These are phyloP conservation scores for Stellera chamaejasme DNA, from an alignment of 345 rosid genomes.

Conservation along the genomic window DNA sequence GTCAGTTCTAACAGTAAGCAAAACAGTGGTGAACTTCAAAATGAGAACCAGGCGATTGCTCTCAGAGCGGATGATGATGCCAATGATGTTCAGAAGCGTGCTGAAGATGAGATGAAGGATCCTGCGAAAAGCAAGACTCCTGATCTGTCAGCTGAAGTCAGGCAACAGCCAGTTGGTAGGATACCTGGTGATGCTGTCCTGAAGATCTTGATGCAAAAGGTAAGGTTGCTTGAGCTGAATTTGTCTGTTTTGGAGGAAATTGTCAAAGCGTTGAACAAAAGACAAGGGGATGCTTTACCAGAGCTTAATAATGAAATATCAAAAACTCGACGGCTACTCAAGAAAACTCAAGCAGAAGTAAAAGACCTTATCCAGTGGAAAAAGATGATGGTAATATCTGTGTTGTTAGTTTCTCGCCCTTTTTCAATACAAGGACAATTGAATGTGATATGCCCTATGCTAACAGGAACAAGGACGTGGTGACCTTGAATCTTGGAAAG, in stretches of 20 bases:
- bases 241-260: constrained; percentile 67
- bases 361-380: constrained; percentile 53
- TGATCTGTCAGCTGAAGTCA: constrained; percentile 51
- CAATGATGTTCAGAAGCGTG: constrained; percentile 26
- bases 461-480: constrained; percentile 48
- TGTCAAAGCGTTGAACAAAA: constrained; percentile 49
- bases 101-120: constrained; percentile 23
- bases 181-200: constrained; percentile 59
- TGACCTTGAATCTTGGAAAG: constrained; percentile 61
- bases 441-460: neutral
- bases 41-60: constrained; percentile 12
- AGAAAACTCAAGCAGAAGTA: constrained; percentile 48
- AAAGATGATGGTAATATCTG: constrained; percentile 38
- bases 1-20: constrained; percentile 19
- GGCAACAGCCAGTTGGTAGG: constrained; percentile 54
- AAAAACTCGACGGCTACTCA: constrained; percentile 37
- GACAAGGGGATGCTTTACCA: constrained; percentile 47
- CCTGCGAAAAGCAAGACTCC: constrained; percentile 26
- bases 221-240: constrained; percentile 65
- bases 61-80: constrained; percentile 22
- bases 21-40: constrained; percentile 24
- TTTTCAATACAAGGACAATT: too few species aligned
- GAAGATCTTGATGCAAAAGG: constrained; percentile 90
- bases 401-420: neutral
- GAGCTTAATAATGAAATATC: constrained; percentile 54